Evolutionary conservation across 768 basidiomycete species (phyloP).

Genomic region (Agaricus blazei): DNA sequence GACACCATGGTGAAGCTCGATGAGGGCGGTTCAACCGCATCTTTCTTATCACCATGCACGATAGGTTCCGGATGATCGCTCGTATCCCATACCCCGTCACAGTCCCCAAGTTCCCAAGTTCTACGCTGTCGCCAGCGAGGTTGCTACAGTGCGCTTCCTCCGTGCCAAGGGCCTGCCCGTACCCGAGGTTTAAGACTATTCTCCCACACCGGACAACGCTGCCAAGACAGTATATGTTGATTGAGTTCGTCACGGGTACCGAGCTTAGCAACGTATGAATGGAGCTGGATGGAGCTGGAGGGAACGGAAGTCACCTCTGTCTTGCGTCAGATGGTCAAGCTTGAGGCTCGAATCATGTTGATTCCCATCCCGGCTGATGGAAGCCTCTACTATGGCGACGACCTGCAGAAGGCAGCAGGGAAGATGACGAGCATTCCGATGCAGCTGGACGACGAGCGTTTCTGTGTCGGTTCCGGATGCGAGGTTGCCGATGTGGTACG

Average conservation of each 20-base stretch:
- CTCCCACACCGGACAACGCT: slow-evolving; percentile 30
- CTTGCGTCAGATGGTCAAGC: slow-evolving; percentile 37
- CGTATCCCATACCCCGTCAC: slow-evolving; percentile 35
- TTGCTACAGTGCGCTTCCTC: slow-evolving; percentile 38
- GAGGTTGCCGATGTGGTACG: slow-evolving; percentile 39
- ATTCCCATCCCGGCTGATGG: slow-evolving; percentile 38
- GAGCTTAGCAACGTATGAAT: slow-evolving; percentile 30
- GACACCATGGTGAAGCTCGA: slow-evolving; percentile 33
- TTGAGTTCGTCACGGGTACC: slow-evolving; percentile 37
- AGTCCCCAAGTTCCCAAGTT: slow-evolving; percentile 22
- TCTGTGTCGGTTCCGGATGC: slow-evolving; percentile 43
- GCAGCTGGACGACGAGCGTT: slow-evolving; percentile 29
- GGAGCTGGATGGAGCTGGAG: slow-evolving; percentile 27
- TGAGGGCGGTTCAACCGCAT: slow-evolving; percentile 39
- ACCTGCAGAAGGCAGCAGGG: slow-evolving; percentile 34
- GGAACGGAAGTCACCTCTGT: slow-evolving; percentile 35
- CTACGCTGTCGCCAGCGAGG: slow-evolving; percentile 39
- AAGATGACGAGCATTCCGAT: slow-evolving; percentile 15
- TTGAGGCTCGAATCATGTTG: slow-evolving; percentile 42
- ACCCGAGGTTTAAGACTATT: slow-evolving; percentile 38
- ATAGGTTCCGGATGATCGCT: slow-evolving; percentile 31
- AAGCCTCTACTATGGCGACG: slow-evolving; percentile 35
- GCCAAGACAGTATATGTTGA: slow-evolving; percentile 43
- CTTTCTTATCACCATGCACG: slow-evolving; percentile 34
- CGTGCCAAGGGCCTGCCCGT: slow-evolving; percentile 34